These are phyloP conservation scores for Dianthus caryophyllus DNA, from an alignment of 148 eudicot species.

Conservation along the genomic window DNA sequence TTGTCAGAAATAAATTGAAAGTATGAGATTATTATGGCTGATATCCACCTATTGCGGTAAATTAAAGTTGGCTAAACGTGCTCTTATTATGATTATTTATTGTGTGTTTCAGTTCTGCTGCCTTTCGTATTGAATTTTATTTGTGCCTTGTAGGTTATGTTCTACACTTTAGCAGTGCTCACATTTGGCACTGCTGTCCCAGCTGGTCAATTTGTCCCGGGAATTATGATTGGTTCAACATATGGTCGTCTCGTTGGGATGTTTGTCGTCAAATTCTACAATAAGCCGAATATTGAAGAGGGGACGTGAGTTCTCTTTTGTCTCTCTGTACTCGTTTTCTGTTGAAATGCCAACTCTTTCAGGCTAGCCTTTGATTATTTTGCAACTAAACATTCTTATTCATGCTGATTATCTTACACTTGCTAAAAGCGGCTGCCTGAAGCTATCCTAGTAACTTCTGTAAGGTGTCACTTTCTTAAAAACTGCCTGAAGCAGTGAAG, in stretches of 20 bases:
- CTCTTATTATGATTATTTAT: not conserved
- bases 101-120: not conserved
- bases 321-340: conserved; percentile 11
- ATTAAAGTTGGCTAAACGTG: not conserved
- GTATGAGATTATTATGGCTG: not conserved
- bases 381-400: not conserved
- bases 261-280: conserved; percentile 89
- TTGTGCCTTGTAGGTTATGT: conserved; percentile 66
- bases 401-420: not conserved
- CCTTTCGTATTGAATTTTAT: not conserved
- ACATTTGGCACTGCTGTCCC: conserved; percentile 99
- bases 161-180: conserved; percentile 82
- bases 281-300: conserved; percentile 94
- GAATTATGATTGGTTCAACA: conserved; percentile 98
- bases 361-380: not conserved
- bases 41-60: not conserved
- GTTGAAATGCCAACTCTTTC: not conserved
- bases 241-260: conserved; percentile 99
- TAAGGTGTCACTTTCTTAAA: not conserved
- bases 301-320: conserved; percentile 74
- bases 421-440: not conserved
- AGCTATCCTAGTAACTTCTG: not conserved
- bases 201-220: conserved; percentile 99
- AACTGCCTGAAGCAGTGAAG: not conserved
- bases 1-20: not conserved